These are phyloP conservation scores for Epichloe sibirici DNA, from an alignment of 2,329 filamentous ascomycete species.

Conservation along the genomic window DNA sequence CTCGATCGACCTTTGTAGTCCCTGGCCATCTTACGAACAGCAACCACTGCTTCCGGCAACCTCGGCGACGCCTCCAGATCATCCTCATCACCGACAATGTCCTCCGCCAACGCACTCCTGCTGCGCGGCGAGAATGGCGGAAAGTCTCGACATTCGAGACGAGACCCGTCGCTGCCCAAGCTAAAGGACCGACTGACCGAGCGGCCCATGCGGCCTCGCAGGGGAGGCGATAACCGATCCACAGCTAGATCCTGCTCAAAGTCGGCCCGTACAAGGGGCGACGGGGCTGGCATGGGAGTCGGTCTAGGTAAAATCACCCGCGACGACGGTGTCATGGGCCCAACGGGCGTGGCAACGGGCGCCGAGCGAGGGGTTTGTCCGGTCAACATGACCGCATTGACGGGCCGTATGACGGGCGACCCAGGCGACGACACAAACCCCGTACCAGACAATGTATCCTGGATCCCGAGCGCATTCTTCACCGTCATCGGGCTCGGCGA, in stretches of 20 bases:
- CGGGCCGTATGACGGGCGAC: constrained; percentile 20
- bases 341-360: neutral
- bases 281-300: constrained; percentile 18
- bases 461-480: constrained; percentile 23
- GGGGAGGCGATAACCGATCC: constrained; percentile 24
- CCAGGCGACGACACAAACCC: constrained; percentile 12
- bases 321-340: constrained; percentile 13
- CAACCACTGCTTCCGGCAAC: constrained; percentile 22
- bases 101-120: constrained; percentile 15
- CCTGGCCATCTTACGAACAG: constrained; percentile 15
- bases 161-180: constrained; percentile 19
- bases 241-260: constrained; percentile 27
- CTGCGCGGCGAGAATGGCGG: constrained; percentile 25
- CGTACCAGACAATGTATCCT: constrained; percentile 12
- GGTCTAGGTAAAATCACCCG: constrained; percentile 18
- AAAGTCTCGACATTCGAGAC: constrained; percentile 22
- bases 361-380: neutral
- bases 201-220: constrained; percentile 16
- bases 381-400: constrained; percentile 10
- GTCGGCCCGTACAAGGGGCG: constrained; percentile 22
- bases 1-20: constrained; percentile 8
- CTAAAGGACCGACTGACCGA: constrained; percentile 24
- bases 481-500: constrained; percentile 10
- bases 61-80: constrained; percentile 18
- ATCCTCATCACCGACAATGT: constrained; percentile 9